Percentiles rank a stretch among this genome's conserved stretches.
phyloP scores from a whole-genome alignment of 352 stramenopile species.

The Hyaloperonospora brassicae region DNA sequence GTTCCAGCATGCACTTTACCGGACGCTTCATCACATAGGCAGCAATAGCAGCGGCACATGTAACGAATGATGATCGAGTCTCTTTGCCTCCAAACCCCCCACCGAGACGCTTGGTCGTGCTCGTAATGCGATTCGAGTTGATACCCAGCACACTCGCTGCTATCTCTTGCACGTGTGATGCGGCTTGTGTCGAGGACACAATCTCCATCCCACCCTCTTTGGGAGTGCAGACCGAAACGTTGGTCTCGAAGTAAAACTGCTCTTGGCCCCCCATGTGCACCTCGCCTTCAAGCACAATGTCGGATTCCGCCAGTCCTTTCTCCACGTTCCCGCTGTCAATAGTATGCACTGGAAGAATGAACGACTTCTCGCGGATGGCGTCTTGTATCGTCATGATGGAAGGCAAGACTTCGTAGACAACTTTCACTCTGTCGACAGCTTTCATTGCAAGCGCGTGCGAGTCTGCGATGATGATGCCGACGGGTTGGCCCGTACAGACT shows the following conservation, averaged over 20 bases:
- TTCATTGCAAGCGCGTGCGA: constrained; percentile 65
- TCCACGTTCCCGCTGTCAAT: constrained; percentile 83
- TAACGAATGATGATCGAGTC: constrained; percentile 88
- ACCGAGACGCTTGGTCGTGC: constrained; percentile 90
- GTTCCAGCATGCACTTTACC: constrained; percentile 88
- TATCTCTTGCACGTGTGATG: constrained; percentile 88
- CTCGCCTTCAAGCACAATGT: constrained; percentile 80
- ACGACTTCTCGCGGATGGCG: constrained; percentile 88
- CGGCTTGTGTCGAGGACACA: constrained; percentile 90
- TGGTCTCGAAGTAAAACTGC: constrained; percentile 95
- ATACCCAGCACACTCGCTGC: constrained; percentile 89
- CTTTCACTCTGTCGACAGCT: constrained; percentile 73
- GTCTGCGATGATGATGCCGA: constrained; percentile 81
- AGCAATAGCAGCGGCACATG: constrained; percentile 86
- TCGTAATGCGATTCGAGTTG: constrained; percentile 86
- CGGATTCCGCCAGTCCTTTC: constrained; percentile 51
- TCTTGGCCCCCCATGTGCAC: constrained; percentile 90
- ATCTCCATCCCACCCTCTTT: constrained; percentile 89
- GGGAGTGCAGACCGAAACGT: constrained; percentile 72
- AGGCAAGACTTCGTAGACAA: constrained; percentile 85
- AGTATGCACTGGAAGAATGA: constrained; percentile 75
- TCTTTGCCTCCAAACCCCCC: constrained; percentile 96
- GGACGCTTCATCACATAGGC: constrained; percentile 83
- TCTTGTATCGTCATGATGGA: constrained; percentile 93
- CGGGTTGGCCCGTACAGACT: constrained; percentile 65